Base-by-base conservation (phyloP, 441 rosid genomes). In the Viola pubescens region DNA sequence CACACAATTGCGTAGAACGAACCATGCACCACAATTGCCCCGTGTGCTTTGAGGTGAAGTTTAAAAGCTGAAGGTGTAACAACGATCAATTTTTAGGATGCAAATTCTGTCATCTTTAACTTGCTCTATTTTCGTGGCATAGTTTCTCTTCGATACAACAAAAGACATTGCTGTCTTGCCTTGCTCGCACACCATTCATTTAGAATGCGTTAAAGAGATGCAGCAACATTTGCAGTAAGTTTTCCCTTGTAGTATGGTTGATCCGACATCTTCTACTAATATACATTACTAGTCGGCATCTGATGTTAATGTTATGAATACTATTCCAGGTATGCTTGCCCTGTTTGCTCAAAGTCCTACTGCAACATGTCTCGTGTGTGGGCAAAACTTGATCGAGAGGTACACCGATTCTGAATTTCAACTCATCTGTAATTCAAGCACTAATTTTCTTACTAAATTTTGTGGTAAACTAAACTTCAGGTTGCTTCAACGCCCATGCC, bases 401-500 rank as follows among this genome's bases (percentile, higher is more conserved):
- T 78, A 69, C 54, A 12, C 45, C n/a, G 42, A 5, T 52, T n/a
- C 11, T 12, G 6, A 3, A 7, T 13, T 6, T 46, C 9, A 11
- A 6, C 16, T 9, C 38, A 56, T 26, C 7, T 5, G 6, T 13
- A 4, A 48, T n/a, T 12, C 52, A 16, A 14, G 40, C 37, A 4
- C 19, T 52, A 9, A 37, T 45, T n/a, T 48, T 55, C 12, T 9
- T 16, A 38, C 39, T 64, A 13, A 26, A 41, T 51, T 37, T 1
- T 61, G 50, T 54, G 49, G 3, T n/a, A 51, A 73, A 52, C 12
- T 47, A 50, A 47, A 5, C 61, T 63, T 53, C 82, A 91, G 94
- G 79, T 91, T 71, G 96, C 90, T 11, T 81, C 79, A 51, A 81
- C 84, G 47, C 96, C 84, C 11, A 85, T 88, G 98, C 98, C 96